A percentile compares a stretch with the other conserved stretches of the same genome.
Conservation (phyloP, 352 stramenopile genomes). For the Phytophthora tubulina region DNA sequence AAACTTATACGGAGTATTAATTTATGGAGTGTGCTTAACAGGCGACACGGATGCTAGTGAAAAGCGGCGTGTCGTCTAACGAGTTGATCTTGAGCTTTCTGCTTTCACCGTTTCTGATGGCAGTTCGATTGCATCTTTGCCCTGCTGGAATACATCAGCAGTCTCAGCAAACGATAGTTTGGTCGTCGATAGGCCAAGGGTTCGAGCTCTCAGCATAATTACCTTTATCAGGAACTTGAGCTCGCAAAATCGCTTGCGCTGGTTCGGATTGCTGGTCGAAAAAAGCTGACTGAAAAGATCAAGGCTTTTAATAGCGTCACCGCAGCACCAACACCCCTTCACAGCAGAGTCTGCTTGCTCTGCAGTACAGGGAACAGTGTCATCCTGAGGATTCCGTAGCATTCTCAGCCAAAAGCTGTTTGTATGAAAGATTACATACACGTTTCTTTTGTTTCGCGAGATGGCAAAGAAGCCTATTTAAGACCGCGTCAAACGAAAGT, state of each 20-base stretch:
- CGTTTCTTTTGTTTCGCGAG: too few species aligned
- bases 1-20: too few species aligned
- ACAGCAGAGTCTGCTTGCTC: constrained; percentile 2
- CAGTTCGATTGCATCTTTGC: constrained; percentile 10
- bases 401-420: too few species aligned
- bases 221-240: constrained; percentile 25
- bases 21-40: too few species aligned
- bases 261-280: constrained; percentile 4
- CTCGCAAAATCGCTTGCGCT: constrained; percentile 23
- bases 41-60: neutral
- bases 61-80: neutral
- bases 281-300: neutral
- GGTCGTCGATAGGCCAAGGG: neutral
- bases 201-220: constrained; percentile 1
- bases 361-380: constrained; percentile 7
- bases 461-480: too few species aligned
- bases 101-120: constrained; percentile 1
- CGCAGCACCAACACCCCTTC: constrained; percentile 19
- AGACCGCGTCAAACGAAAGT: too few species aligned
- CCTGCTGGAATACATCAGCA: constrained; percentile 20
- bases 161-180: neutral
- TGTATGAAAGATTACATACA: too few species aligned
- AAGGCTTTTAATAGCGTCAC: constrained; percentile 1
- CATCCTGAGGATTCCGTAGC: neutral
- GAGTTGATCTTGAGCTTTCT: constrained; percentile 19